Evolutionary conservation across 352 stramenopile species (phyloP).

Genomic region (Blastocystis sp.): DNA sequence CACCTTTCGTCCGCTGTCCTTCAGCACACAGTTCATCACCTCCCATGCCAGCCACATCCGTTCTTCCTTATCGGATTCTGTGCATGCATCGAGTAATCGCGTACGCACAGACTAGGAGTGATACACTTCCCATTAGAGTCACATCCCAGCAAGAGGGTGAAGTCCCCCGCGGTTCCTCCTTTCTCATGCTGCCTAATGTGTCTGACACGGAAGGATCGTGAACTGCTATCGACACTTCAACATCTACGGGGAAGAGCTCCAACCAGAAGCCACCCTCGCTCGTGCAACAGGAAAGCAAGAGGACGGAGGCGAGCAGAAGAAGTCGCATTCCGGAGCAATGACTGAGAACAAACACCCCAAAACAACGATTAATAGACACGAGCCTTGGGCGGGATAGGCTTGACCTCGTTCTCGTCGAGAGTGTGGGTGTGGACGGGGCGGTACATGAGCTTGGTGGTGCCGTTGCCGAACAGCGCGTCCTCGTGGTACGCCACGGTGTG

Average conservation of each 20-base stretch:
- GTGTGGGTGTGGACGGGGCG: no score
- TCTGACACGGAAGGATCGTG: not conserved
- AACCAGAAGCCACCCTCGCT: not conserved
- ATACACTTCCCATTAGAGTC: not conserved
- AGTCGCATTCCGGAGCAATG: not conserved
- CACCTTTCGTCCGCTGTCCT: slow-evolving; percentile 24
- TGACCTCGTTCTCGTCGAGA: not conserved
- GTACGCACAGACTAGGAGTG: not conserved
- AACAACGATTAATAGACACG: slow-evolving; percentile 67
- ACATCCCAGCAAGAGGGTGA: slow-evolving; percentile 53
- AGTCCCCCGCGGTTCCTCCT: not conserved
- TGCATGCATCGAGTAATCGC: not conserved
- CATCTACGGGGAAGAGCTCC: not conserved
- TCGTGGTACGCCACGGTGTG: no score
- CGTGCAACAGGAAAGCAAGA: not conserved
- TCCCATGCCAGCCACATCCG: slow-evolving; percentile 16
- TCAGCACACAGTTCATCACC: slow-evolving; percentile 37
- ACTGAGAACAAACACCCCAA: slow-evolving; percentile 8
- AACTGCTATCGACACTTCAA: not conserved
- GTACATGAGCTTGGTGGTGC: no score
- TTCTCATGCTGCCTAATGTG: not conserved
- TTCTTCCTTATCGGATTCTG: not conserved
- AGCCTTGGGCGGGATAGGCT: slow-evolving; percentile 60
- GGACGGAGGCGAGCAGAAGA: not conserved
- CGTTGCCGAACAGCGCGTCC: no score